phyloP scores from a whole-genome alignment of 1,284 basidiomycete species.

The Pterulicium gracile region DNA sequence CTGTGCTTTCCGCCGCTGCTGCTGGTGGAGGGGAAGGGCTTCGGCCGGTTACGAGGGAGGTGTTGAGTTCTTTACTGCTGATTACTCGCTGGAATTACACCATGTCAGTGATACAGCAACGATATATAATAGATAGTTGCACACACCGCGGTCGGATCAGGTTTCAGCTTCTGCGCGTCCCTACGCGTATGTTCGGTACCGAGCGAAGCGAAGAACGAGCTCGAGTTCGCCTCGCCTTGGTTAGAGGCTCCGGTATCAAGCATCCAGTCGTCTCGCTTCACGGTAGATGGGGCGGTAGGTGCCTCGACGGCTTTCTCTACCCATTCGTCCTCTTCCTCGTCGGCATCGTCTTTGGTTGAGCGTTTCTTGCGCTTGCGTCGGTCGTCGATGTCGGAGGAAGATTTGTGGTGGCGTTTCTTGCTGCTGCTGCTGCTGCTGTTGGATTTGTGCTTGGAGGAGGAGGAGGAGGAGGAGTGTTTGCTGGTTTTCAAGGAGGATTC shows the following conservation, averaged over 20 bases:
- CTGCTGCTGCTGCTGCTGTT: too few relatives aligned
- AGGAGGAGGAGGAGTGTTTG: not conserved
- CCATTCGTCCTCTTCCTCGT: not conserved
- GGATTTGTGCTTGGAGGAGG: not conserved
- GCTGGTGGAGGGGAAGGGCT: slow-evolving; percentile 19
- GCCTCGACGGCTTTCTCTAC: not conserved
- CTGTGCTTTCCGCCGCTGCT: slow-evolving; percentile 43
- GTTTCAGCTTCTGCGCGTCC: slow-evolving; percentile 50
- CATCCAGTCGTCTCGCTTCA: slow-evolving; percentile 89
- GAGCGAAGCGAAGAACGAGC: slow-evolving; percentile 81
- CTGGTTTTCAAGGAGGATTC: not conserved
- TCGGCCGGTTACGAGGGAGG: slow-evolving; percentile 33
- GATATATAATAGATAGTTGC: too few relatives aligned
- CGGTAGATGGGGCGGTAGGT: slow-evolving; percentile 18
- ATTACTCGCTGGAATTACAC: slow-evolving; percentile 59
- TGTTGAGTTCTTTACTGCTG: slow-evolving; percentile 75
- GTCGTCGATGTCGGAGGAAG: not conserved
- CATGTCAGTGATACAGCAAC: too few relatives aligned
- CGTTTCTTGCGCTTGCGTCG: not conserved
- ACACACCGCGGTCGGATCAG: slow-evolving; percentile 62
- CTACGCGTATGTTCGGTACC: slow-evolving; percentile 63
- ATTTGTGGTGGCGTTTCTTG: not conserved
- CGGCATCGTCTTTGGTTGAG: not conserved
- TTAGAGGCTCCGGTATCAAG: slow-evolving; percentile 22
- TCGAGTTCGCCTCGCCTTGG: slow-evolving; percentile 41